Conservation (phyloP, 805 yeast genomes). For the Candida dajiaensis region DNA sequence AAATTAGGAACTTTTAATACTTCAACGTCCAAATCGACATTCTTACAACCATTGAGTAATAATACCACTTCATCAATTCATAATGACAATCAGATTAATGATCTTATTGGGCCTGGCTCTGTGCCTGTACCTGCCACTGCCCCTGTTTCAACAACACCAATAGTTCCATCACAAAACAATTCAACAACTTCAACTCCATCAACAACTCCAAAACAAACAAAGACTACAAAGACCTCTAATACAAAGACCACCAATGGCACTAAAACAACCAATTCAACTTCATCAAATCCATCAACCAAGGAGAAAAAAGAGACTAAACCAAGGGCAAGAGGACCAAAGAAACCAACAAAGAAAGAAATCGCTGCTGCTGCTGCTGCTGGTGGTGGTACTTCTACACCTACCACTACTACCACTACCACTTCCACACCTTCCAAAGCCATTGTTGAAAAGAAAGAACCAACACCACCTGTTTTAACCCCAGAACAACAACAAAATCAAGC, state of each 20-base stretch:
- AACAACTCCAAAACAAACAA: background rate
- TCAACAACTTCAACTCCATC: background rate
- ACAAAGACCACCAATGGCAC: background rate
- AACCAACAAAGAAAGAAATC: background rate
- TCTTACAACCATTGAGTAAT: background rate
- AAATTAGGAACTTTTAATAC: background rate
- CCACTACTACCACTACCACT: too few relatives aligned
- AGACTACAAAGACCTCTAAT: background rate
- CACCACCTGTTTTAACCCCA: constrained; percentile 8
- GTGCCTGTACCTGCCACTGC: too few relatives aligned
- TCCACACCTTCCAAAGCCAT: too few relatives aligned
- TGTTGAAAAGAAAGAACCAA: constrained; percentile 4
- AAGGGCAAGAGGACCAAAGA: background rate
- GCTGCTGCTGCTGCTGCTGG: background rate
- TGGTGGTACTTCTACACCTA: too few relatives aligned
- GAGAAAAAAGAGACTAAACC: background rate
- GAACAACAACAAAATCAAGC: constrained; percentile 17
- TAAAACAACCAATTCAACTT: background rate
- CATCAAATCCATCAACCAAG: background rate
- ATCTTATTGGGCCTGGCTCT: too few relatives aligned
- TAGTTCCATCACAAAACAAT: background rate
- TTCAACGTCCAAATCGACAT: background rate
- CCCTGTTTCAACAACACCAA: background rate
- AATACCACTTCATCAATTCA: background rate
- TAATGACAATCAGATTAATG: background rate